Conservation (phyloP, 176 grass and related monocot species). For the Chloris gayana region DNA sequence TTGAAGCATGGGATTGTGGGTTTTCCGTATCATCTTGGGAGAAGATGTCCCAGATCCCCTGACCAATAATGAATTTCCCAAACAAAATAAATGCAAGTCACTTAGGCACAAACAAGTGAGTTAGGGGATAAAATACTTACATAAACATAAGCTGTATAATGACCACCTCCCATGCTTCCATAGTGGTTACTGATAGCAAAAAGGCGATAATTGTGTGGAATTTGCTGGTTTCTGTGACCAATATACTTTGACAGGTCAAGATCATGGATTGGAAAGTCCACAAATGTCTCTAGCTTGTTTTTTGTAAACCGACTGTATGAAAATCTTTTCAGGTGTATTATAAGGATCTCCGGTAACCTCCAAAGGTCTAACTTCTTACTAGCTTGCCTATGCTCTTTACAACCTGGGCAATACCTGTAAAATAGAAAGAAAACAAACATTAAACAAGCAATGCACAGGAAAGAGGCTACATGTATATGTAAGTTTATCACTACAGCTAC, state of each 20-base stretch:
- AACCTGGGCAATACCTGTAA: slow-evolving; percentile 82
- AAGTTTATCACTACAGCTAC: background rate
- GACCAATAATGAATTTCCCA: background rate
- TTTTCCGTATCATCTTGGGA: too few relatives aligned
- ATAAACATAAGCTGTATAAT: slow-evolving; percentile 92
- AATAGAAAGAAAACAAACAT: slow-evolving; percentile 9
- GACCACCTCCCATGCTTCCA: slow-evolving; percentile 91
- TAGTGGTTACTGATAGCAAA: slow-evolving; percentile 95
- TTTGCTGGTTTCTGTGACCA: slow-evolving; percentile 37
- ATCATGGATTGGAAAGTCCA: slow-evolving; percentile 89
- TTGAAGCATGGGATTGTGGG: too few relatives aligned
- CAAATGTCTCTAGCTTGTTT: slow-evolving; percentile 87
- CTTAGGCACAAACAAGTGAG: background rate
- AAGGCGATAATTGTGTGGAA: slow-evolving; percentile 61
- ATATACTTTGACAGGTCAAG: slow-evolving; percentile 84
- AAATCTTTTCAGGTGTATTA: slow-evolving; percentile 95
- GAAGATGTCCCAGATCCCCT: background rate
- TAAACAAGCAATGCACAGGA: background rate
- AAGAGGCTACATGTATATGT: background rate
- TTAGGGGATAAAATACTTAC: slow-evolving; percentile 50
- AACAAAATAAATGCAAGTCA: background rate
- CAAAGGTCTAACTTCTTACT: slow-evolving; percentile 93
- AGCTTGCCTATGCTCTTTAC: slow-evolving; percentile 87
- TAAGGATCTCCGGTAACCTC: slow-evolving; percentile 94
- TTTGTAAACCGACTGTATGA: slow-evolving; percentile 83